These are phyloP conservation scores for Calamus simplicifolius DNA, from an alignment of 176 grass and related monocot genomes.

Conservation along the genomic window DNA sequence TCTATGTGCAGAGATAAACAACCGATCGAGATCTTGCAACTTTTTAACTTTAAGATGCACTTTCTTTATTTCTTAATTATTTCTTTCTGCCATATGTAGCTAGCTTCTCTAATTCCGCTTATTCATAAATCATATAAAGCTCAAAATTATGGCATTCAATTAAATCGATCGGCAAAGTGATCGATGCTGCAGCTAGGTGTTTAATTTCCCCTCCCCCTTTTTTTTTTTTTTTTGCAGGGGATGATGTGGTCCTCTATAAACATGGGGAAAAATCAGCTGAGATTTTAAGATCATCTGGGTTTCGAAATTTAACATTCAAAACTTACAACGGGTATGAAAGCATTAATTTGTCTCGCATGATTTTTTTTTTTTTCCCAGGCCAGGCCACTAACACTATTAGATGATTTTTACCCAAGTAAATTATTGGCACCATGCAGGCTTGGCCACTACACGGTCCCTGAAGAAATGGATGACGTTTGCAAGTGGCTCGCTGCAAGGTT, in stretches of 20 bases:
- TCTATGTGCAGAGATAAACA: too few species aligned
- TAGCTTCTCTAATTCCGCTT: too few species aligned
- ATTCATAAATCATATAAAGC: too few species aligned
- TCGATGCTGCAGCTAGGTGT: too few species aligned
- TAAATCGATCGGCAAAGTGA: too few species aligned
- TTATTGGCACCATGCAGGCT: slow-evolving; percentile 35
- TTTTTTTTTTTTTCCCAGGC: too few species aligned
- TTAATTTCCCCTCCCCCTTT: not conserved
- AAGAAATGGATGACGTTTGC: slow-evolving; percentile 92
- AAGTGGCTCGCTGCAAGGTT: slow-evolving; percentile 74
- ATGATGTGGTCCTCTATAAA: slow-evolving; percentile 73
- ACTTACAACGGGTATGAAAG: slow-evolving; percentile 62
- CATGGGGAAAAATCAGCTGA: slow-evolving; percentile 71
- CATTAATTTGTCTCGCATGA: not conserved
- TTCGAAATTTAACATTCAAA: slow-evolving; percentile 52
- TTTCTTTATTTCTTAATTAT: too few species aligned
- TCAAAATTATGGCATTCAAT: too few species aligned
- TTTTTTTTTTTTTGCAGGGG: slow-evolving; percentile 27
- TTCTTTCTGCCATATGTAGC: too few species aligned
- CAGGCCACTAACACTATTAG: not conserved
- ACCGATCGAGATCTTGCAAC: too few species aligned
- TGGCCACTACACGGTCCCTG: slow-evolving; percentile 85
- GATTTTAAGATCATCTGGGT: slow-evolving; percentile 52
- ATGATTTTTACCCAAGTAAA: not conserved
- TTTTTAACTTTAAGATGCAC: too few species aligned